Conservation (phyloP, 129 eudicot genomes). For the Flaveria brownii region DNA sequence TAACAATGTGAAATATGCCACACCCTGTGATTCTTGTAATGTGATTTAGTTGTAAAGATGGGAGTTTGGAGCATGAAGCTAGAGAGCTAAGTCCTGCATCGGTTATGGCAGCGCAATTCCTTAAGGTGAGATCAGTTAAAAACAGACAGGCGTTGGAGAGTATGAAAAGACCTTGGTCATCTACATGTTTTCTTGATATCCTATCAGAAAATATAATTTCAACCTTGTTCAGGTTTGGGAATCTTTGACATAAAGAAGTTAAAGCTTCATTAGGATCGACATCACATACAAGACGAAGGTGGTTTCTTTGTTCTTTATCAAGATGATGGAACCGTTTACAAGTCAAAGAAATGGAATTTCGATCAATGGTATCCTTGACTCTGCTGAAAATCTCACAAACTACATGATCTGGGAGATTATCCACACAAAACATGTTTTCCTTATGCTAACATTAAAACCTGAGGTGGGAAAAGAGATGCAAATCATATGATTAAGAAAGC, state of each 20-base stretch:
- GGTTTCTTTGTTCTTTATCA: constrained; percentile 60
- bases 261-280: constrained; percentile 65
- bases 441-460: constrained; percentile 27
- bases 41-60: constrained; percentile 56
- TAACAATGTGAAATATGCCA: constrained; percentile 65
- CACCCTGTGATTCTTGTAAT: constrained; percentile 70
- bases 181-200: constrained; percentile 77
- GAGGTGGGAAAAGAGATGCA: constrained; percentile 18
- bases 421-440: constrained; percentile 39
- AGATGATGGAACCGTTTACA: constrained; percentile 59
- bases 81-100: constrained; percentile 68
- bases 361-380: constrained; percentile 43
- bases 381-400: constrained; percentile 60
- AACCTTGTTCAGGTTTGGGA: constrained; percentile 53
- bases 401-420: constrained; percentile 63
- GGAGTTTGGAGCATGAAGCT: constrained; percentile 61
- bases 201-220: constrained; percentile 71
- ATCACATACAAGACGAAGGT: constrained; percentile 66
- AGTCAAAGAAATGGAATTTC: constrained; percentile 58
- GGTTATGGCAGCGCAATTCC: constrained; percentile 66
- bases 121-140: constrained; percentile 59
- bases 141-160: constrained; percentile 54
- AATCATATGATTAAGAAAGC: constrained; percentile 1
- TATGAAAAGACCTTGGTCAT: constrained; percentile 57
- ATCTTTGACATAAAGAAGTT: constrained; percentile 56